Percentiles rank a stretch among this genome's conserved stretches.
These are phyloP conservation scores for Tetrapisispora pingtungensis DNA, from an alignment of 805 yeast species.

Conservation along the genomic window DNA sequence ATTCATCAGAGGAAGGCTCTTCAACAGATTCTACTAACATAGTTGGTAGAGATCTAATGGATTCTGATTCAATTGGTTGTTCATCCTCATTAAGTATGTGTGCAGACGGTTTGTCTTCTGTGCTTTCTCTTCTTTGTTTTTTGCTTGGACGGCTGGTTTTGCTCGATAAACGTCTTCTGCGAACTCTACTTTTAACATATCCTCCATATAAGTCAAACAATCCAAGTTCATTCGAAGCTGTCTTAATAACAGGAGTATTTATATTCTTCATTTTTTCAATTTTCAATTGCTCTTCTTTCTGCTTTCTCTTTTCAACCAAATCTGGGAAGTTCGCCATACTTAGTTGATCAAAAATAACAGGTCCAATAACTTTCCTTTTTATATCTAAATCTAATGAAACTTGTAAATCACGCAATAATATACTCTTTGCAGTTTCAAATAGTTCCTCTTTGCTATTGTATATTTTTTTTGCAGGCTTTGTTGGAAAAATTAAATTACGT, in stretches of 20 bases:
- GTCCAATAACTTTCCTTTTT: constrained; percentile 61
- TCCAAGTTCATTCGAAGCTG: constrained; percentile 26
- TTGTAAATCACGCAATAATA: constrained; percentile 54
- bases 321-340: constrained; percentile 51
- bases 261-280: constrained; percentile 5
- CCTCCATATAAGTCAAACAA: constrained; percentile 27
- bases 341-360: constrained; percentile 51
- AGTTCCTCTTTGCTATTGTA: constrained; percentile 28
- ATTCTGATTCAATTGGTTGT: constrained; percentile 16
- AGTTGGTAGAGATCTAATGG: constrained; percentile 2
- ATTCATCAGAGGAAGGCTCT: constrained; percentile 7
- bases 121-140: constrained; percentile 7
- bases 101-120: constrained; percentile 20
- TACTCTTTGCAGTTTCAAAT: constrained; percentile 48
- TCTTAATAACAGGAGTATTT: constrained; percentile 16
- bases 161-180: constrained; percentile 12
- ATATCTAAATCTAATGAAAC: constrained; percentile 58
- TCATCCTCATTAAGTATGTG: constrained; percentile 25
- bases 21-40: constrained; percentile 10
- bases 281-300: constrained; percentile 20
- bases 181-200: constrained; percentile 4
- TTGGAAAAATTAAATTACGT: constrained; percentile 1
- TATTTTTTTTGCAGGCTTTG: constrained; percentile 4
- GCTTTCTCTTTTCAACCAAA: constrained; percentile 29
- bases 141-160: constrained; percentile 5